These are phyloP conservation scores for Gastrodia elata DNA, from an alignment of 106 monocot species.

Conservation along the genomic window DNA sequence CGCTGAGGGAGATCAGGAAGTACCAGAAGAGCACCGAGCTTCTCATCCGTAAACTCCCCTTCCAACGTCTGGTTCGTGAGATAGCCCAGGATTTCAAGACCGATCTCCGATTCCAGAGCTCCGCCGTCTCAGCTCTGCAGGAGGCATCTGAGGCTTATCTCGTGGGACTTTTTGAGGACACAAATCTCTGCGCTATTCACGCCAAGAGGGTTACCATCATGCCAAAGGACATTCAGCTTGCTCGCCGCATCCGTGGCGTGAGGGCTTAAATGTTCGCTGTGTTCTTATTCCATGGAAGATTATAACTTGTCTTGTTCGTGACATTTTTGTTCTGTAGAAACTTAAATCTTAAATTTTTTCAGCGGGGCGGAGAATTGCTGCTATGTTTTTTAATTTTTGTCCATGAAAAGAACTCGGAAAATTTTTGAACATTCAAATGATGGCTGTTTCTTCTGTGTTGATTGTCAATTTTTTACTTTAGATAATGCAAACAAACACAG, in stretches of 20 bases:
- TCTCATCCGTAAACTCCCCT: constrained; percentile 7
- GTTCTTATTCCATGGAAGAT: too few relatives aligned
- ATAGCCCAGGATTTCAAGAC: constrained; percentile 14
- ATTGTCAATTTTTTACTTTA: too few relatives aligned
- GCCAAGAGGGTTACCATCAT: neutral
- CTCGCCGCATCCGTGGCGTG: neutral
- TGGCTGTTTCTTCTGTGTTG: too few relatives aligned
- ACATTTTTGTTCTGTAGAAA: too few relatives aligned
- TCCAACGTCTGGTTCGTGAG: constrained; percentile 9
- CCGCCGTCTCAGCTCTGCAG: constrained; percentile 11
- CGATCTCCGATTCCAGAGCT: constrained; percentile 8
- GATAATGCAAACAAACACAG: too few relatives aligned
- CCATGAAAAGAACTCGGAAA: too few relatives aligned
- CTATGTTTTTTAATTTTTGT: too few relatives aligned
- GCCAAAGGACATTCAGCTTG: constrained; percentile 2
- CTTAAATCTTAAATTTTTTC: too few relatives aligned
- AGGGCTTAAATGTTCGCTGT: too few relatives aligned
- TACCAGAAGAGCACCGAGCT: constrained; percentile 16
- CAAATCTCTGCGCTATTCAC: neutral
- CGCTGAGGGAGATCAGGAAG: constrained; percentile 8
- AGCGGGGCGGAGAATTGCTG: too few relatives aligned
- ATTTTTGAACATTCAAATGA: too few relatives aligned
- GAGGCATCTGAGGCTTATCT: constrained; percentile 1
- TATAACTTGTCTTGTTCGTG: too few relatives aligned
- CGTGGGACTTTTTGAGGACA: neutral